phyloP scores from a whole-genome alignment of 345 rosid genomes.

The Rhodamnia argentea region DNA sequence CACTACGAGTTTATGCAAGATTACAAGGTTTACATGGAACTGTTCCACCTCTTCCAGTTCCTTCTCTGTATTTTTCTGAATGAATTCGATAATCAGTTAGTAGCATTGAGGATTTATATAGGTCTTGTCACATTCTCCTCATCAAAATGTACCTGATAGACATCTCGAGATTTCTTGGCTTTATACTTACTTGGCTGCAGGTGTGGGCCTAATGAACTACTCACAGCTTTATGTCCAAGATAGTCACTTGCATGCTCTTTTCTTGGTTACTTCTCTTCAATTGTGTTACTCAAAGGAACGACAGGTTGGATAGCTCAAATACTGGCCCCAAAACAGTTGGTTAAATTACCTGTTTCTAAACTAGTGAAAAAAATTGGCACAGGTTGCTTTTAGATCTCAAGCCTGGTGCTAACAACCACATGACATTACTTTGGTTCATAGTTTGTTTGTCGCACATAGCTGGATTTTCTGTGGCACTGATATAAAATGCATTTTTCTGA shows the following conservation, averaged over 20 bases:
- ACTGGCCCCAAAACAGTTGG: background rate
- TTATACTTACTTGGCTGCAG: background rate
- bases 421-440: background rate
- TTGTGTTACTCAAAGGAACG: background rate
- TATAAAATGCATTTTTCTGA: background rate
- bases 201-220: background rate
- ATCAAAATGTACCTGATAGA: background rate
- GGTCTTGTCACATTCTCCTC: background rate
- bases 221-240: background rate
- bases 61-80: background rate
- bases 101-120: background rate
- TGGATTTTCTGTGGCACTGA: background rate
- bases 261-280: background rate
- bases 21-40: conserved; percentile 53
- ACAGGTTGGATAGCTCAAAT: background rate
- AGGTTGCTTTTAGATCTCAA: background rate
- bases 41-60: background rate
- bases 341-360: background rate
- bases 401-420: background rate
- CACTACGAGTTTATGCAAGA: conserved; percentile 99
- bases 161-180: background rate
- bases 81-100: background rate
- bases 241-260: background rate
- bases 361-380: background rate
- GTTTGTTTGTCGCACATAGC: background rate